These are phyloP conservation scores for Phallus indusiatus DNA, from an alignment of 768 basidiomycete genomes.

Conservation along the genomic window DNA sequence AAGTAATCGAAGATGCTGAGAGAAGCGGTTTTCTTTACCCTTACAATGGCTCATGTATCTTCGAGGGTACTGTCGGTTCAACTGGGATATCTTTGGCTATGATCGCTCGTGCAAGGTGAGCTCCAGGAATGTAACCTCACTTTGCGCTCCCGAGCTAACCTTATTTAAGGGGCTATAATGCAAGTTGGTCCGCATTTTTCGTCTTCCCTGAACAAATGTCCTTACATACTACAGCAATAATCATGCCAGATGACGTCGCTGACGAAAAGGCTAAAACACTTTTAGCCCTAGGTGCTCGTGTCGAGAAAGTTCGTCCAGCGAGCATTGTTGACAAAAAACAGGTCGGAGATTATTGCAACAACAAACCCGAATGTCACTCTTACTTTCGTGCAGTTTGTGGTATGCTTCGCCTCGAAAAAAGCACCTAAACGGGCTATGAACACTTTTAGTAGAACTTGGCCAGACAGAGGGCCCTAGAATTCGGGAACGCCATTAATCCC, in stretches of 20 bases:
- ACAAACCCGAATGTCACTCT: constrained; percentile 10
- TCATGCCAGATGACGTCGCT: constrained; percentile 85
- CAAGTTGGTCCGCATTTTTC: constrained; percentile 41
- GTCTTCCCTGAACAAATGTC: not conserved
- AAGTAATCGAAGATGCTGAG: constrained; percentile 95
- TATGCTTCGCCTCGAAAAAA: constrained; percentile 26
- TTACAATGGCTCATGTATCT: constrained; percentile 83
- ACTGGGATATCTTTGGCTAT: constrained; percentile 96
- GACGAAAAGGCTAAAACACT: constrained; percentile 86
- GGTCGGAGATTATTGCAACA: constrained; percentile 31
- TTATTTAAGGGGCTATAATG: constrained; percentile 67
- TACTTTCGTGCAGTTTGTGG: constrained; percentile 43
- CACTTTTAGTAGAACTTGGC: constrained; percentile 69
- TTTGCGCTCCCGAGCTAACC: not conserved
- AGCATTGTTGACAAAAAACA: constrained; percentile 97
- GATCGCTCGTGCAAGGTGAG: constrained; percentile 77
- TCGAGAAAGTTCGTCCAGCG: constrained; percentile 84
- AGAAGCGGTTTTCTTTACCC: constrained; percentile 72
- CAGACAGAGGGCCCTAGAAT: constrained; percentile 62
- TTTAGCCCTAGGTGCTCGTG: constrained; percentile 75
- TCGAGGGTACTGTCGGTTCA: constrained; percentile 94
- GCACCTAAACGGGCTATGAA: not conserved
- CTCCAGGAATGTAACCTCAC: not conserved
- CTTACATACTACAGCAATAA: constrained; percentile 49
- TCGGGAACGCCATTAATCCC: constrained; percentile 36